Base-by-base conservation (phyloP, 495 filamentous ascomycete genomes). In the Neurospora hispaniola region DNA sequence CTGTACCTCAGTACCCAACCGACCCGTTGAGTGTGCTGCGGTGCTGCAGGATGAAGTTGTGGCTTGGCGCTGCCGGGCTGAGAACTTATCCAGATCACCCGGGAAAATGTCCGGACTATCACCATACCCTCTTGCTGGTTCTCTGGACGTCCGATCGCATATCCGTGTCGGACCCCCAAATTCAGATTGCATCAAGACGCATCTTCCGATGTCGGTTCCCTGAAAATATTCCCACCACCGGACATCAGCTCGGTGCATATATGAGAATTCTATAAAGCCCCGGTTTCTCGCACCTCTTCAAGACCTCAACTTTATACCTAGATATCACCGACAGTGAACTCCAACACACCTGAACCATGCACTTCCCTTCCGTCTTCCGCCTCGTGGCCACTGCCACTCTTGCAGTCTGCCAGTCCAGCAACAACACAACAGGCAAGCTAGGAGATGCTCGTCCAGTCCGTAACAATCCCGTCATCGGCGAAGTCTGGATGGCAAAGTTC, bases 401-500 rank as follows among this genome's bases (percentile, higher is more conserved):
- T 39, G 85, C 79, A 41, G 74, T 71, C 27, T 80, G 84, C 35
- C 85, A 88, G 71, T 72, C 78, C 10, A 73, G 40, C 71, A 76
- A 76, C 41, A 71, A 27, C 73, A 77, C 74, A 6, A 85, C 84
- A 44, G 84, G 82, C 31, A 75, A 81, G 73, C 78, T 87, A 31
- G 88, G 87, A 69, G 83, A 89, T 74, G 90, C 90, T 27, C 79
- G 86, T 62, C 77, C 82, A 31, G 84, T 89, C 14, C 82, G 78
- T 5, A 85, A 86, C 81, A 93, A 93, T 82, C 86, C 89, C 27
- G 74, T 76, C 23, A 77, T 78, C 31, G 88, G 89, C 35, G 83
- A 85, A 42, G 74, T 79, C 4, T 92, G 90, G 81, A 80, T 84
- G 10, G 89, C 88, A 3, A 81, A 75, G 43, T 83, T 81, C 73